Evolutionary conservation across 192 early-diverging fungal species (phyloP).

Genomic region (Coemansia sp.): DNA sequence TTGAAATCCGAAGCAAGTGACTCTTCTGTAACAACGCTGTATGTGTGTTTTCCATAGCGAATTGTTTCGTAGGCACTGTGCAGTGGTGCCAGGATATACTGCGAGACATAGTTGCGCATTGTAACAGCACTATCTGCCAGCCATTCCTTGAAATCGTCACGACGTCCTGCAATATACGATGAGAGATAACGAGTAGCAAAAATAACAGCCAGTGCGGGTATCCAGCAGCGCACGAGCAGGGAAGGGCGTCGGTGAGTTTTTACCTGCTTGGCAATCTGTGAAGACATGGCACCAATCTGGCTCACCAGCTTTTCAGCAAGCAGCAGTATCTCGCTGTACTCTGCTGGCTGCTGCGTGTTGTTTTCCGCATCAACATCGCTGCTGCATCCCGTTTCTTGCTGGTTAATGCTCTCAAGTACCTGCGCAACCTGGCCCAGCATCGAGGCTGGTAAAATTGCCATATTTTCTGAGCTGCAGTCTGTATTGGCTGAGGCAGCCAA

Average conservation of each 20-base stretch:
- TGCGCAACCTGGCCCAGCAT: constrained; percentile 16
- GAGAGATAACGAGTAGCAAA: constrained; percentile 49
- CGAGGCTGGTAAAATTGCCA: constrained; percentile 1
- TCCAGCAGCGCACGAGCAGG: constrained; percentile 64
- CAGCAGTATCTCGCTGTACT: too few relatives aligned
- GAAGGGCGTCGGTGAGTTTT: constrained; percentile 38
- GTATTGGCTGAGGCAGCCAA: not conserved
- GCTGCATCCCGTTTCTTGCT: not conserved
- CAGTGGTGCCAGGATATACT: constrained; percentile 79
- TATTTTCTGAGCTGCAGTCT: not conserved
- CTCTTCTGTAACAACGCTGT: constrained; percentile 73
- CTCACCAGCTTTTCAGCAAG: constrained; percentile 5
- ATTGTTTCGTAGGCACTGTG: constrained; percentile 73
- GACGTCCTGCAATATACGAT: constrained; percentile 47
- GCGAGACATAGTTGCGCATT: constrained; percentile 58
- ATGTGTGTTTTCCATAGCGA: constrained; percentile 70
- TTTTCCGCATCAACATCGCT: not conserved
- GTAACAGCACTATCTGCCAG: constrained; percentile 55
- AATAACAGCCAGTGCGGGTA: constrained; percentile 51
- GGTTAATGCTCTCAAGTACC: not conserved
- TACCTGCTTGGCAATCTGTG: constrained; percentile 18
- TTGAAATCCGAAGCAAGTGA: constrained; percentile 74
- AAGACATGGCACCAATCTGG: constrained; percentile 10
- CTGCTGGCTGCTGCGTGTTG: not conserved
- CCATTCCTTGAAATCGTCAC: constrained; percentile 54